Evolutionary conservation across 2,329 filamentous ascomycete genomes (phyloP).

Genomic region (Septoria petroselini): DNA sequence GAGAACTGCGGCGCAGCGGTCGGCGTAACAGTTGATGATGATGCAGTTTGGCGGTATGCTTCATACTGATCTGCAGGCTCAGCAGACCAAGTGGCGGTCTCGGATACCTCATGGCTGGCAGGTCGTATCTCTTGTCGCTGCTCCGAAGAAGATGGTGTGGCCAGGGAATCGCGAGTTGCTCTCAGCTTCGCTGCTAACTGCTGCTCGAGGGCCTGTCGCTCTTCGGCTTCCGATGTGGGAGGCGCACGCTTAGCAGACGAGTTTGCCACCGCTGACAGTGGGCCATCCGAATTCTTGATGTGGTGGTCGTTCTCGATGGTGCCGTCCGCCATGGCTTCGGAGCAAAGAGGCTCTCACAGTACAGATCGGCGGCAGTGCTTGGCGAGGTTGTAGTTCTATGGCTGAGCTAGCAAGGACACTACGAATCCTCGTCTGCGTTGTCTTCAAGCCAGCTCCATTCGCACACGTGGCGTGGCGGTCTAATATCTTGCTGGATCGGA

Average conservation of each 20-base stretch:
- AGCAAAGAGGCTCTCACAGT: no score
- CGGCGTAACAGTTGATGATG: background rate
- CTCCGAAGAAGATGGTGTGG: background rate
- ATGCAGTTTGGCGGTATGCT: background rate
- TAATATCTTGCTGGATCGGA: background rate
- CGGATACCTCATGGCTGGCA: conserved; percentile 3
- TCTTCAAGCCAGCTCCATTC: background rate
- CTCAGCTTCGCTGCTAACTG: conserved; percentile 21
- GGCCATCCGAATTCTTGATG: background rate
- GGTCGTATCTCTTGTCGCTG: conserved; percentile 2
- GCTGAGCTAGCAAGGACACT: conserved; percentile 2
- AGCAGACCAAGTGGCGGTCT: conserved; percentile 9
- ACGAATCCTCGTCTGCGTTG: background rate
- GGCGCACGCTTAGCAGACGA: conserved; percentile 7
- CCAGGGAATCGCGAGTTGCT: conserved; percentile 20
- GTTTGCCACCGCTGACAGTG: background rate
- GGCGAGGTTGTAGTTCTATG: background rate
- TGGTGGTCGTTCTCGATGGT: background rate
- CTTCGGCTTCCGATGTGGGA: background rate
- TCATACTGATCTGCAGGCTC: background rate
- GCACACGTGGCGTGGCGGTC: conserved; percentile 6
- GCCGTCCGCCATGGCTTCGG: background rate
- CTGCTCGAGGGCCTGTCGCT: conserved; percentile 20
- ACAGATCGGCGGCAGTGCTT: background rate
- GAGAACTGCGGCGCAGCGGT: background rate